phyloP scores from a whole-genome alignment of 2,329 filamentous ascomycete species.

The Dissoconium aciculare region DNA sequence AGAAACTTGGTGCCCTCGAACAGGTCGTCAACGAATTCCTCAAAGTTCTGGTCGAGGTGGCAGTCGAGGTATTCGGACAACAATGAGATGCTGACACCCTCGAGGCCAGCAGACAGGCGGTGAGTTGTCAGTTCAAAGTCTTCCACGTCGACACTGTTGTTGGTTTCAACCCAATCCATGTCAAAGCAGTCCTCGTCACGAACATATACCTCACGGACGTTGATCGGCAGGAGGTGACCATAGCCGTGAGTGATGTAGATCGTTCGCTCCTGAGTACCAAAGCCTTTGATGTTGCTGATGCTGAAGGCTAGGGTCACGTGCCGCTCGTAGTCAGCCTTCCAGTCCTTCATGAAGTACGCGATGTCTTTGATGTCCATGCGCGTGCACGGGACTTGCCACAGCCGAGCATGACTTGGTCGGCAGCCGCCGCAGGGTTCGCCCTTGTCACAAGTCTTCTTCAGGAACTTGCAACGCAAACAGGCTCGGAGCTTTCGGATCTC shows the following conservation, averaged over 20 bases:
- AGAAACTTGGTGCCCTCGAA: constrained; percentile 92
- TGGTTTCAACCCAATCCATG: constrained; percentile 86
- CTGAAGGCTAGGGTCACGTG: constrained; percentile 78
- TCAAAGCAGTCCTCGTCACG: constrained; percentile 84
- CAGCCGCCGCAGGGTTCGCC: constrained; percentile 91
- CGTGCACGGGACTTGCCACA: constrained; percentile 97
- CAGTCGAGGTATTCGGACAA: constrained; percentile 88
- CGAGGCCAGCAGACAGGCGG: constrained; percentile 74
- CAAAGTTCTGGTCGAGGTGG: constrained; percentile 83
- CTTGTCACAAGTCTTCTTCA: constrained; percentile 98
- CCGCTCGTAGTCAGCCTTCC: constrained; percentile 91
- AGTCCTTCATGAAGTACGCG: constrained; percentile 97
- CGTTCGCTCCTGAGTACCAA: constrained; percentile 45
- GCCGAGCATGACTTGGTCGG: constrained; percentile 82
- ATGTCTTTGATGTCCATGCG: constrained; percentile 98
- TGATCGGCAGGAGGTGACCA: constrained; percentile 81
- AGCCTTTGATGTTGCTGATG: constrained; percentile 87
- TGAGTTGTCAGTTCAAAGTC: constrained; percentile 79
- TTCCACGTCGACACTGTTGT: constrained; percentile 46
- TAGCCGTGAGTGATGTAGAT: constrained; percentile 95
- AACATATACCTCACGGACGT: constrained; percentile 85
- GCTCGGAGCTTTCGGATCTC: constrained; percentile 92
- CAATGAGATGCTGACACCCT: constrained; percentile 66
- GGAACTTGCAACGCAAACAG: constrained; percentile 90
- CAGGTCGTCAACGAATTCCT: constrained; percentile 87